These are phyloP conservation scores for Rhododendron vialii DNA, from an alignment of 148 eudicot species.

Conservation along the genomic window DNA sequence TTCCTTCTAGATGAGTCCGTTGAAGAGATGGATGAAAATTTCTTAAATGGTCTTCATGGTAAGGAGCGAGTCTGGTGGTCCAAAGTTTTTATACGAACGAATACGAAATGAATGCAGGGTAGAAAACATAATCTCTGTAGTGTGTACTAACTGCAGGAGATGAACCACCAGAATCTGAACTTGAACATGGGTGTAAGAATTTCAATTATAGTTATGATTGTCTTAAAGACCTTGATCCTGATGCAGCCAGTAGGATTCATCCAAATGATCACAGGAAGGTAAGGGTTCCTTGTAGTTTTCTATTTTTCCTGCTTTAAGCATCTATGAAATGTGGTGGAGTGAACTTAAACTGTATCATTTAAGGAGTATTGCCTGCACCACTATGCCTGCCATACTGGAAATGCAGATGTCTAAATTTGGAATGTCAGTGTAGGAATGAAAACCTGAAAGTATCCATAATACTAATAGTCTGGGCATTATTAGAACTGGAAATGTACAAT, in stretches of 20 bases:
- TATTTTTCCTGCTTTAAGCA: background rate
- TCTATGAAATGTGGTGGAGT: background rate
- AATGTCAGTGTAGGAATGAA: background rate
- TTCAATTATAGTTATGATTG: constrained; percentile 37
- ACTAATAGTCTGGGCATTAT: background rate
- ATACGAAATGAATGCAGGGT: background rate
- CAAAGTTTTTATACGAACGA: background rate
- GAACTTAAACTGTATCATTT: background rate
- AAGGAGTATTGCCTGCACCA: background rate
- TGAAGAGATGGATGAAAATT: constrained; percentile 36
- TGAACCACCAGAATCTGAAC: constrained; percentile 29
- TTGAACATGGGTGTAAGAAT: constrained; percentile 21
- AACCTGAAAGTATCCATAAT: constrained; percentile 4
- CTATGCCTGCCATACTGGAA: background rate
- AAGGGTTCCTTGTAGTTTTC: background rate
- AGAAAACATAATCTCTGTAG: background rate
- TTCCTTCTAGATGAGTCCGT: constrained; percentile 73
- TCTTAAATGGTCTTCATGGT: constrained; percentile 47
- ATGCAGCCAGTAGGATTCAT: constrained; percentile 88
- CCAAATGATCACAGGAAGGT: constrained; percentile 95
- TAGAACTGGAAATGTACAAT: background rate
- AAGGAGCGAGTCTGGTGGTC: constrained; percentile 11
- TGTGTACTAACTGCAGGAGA: constrained; percentile 23
- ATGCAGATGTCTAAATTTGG: background rate
- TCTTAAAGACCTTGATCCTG: constrained; percentile 74